A percentile compares a stretch with the other conserved stretches of the same genome.
These are phyloP conservation scores for Venturia oleaginea DNA, from an alignment of 2,329 filamentous ascomycete genomes.

Conservation along the genomic window DNA sequence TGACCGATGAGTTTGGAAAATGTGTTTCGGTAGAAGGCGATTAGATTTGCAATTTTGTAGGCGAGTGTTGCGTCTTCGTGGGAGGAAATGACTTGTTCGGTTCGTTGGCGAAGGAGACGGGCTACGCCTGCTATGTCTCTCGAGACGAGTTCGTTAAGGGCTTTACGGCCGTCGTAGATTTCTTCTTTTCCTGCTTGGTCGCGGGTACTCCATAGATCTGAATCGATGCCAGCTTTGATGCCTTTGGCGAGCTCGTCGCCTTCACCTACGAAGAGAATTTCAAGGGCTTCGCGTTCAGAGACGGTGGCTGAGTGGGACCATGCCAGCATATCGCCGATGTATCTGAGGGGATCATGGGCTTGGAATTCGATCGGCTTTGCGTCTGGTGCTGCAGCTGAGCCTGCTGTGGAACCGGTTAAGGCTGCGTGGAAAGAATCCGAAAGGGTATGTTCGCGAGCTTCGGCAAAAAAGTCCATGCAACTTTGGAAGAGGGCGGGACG, in stretches of 20 bases:
- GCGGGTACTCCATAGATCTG: conserved; percentile 69
- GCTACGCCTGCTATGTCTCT: conserved; percentile 74
- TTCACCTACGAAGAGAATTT: conserved; percentile 83
- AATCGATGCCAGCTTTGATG: conserved; percentile 69
- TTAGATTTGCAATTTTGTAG: conserved; percentile 82
- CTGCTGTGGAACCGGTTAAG: conserved; percentile 61
- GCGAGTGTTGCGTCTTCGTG: conserved; percentile 83
- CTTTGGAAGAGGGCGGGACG: conserved; percentile 84
- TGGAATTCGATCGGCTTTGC: conserved; percentile 89
- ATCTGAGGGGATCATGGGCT: conserved; percentile 83
- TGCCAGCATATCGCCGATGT: conserved; percentile 93
- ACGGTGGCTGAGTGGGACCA: conserved; percentile 94
- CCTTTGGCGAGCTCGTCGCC: conserved; percentile 80
- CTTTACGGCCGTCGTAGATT: conserved; percentile 70
- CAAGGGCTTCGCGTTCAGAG: conserved; percentile 84
- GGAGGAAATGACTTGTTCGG: conserved; percentile 85
- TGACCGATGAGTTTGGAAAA: conserved; percentile 70
- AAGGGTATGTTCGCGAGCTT: conserved; percentile 76
- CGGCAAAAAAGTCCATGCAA: conserved; percentile 86
- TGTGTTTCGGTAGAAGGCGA: conserved; percentile 81
- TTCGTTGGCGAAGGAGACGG: conserved; percentile 74
- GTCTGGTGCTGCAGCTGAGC: conserved; percentile 19
- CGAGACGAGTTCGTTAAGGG: conserved; percentile 78
- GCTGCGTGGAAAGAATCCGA: conserved; percentile 86
- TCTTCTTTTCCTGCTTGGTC: conserved; percentile 27